Evolutionary conservation across 78 protist genomes (phyloP).

Genomic region (Chrysochromulina parva): DNA sequence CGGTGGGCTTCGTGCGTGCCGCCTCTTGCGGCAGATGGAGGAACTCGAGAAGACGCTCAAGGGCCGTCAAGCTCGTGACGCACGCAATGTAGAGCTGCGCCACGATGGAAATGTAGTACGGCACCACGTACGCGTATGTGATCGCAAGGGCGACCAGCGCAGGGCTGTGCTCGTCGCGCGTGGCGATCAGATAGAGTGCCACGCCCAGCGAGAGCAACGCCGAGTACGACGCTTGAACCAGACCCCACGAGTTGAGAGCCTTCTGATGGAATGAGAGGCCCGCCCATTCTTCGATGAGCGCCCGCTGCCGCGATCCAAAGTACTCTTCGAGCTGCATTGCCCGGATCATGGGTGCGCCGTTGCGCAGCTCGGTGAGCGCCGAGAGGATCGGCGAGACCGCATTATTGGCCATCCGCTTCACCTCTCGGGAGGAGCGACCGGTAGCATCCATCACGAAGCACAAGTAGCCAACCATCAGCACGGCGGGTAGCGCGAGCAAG

Average conservation of each 20-base stretch:
- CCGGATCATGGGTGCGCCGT: neutral
- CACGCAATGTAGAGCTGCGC: neutral
- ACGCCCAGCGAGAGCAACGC: neutral
- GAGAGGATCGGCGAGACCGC: conserved; percentile 21
- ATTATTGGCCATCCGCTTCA: conserved; percentile 4
- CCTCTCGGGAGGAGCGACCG: neutral
- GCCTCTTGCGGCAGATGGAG: neutral
- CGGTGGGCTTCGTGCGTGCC: neutral
- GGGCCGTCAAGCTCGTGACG: conserved; percentile 54
- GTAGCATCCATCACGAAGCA: too few species aligned
- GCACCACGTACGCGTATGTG: conserved; percentile 52
- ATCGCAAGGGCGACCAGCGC: conserved; percentile 50
- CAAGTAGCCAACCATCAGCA: too few species aligned
- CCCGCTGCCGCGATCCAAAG: neutral
- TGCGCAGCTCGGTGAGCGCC: neutral
- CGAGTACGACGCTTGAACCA: too few species aligned
- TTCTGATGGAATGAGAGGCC: neutral
- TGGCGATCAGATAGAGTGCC: neutral
- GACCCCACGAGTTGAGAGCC: neutral
- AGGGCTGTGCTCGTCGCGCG: neutral
- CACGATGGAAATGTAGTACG: conserved; percentile 8
- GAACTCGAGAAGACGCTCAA: conserved; percentile 48
- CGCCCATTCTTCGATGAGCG: neutral
- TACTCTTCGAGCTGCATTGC: neutral
- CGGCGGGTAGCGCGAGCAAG: too few species aligned